Evolutionary conservation across 441 rosid genomes (phyloP).

Genomic region (Euphorbia celastroides): DNA sequence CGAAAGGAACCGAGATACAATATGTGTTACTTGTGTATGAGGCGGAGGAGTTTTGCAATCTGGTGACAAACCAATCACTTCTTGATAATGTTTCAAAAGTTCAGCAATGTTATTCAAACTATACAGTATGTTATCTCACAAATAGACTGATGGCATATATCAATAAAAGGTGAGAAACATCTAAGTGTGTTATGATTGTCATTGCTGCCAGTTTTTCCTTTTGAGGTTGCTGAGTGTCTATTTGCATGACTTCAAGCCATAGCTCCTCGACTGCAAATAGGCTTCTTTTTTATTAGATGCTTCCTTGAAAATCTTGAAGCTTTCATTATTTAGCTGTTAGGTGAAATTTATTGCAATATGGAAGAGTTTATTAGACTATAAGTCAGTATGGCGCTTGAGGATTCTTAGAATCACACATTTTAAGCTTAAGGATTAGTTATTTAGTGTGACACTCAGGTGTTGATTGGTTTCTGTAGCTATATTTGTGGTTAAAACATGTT

Average conservation of each 20-base stretch:
- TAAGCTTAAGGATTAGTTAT: not conserved
- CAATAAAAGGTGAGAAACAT: slow-evolving; percentile 55
- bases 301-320: not conserved
- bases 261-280: not conserved
- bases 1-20: slow-evolving; percentile 42
- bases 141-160: slow-evolving; percentile 78
- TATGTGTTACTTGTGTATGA: slow-evolving; percentile 66
- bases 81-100: slow-evolving; percentile 55
- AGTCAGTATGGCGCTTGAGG: slow-evolving; percentile 3
- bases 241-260: not conserved
- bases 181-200: not conserved
- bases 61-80: slow-evolving; percentile 48
- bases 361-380: not conserved
- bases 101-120: slow-evolving; percentile 60
- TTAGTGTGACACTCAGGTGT: not conserved
- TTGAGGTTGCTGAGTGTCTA: not conserved
- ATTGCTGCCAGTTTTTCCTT: not conserved
- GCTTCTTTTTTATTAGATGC: not conserved
- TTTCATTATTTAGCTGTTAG: not conserved
- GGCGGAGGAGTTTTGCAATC: slow-evolving; percentile 89
- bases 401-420: not conserved
- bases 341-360: not conserved
- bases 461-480: not conserved
- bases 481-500: not conserved
- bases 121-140: slow-evolving; percentile 80